Percentiles rank a stretch among this genome's conserved stretches.
Evolutionary conservation across 495 filamentous ascomycete genomes (phyloP).

Genomic region (Tuber microsphaerosporum): DNA sequence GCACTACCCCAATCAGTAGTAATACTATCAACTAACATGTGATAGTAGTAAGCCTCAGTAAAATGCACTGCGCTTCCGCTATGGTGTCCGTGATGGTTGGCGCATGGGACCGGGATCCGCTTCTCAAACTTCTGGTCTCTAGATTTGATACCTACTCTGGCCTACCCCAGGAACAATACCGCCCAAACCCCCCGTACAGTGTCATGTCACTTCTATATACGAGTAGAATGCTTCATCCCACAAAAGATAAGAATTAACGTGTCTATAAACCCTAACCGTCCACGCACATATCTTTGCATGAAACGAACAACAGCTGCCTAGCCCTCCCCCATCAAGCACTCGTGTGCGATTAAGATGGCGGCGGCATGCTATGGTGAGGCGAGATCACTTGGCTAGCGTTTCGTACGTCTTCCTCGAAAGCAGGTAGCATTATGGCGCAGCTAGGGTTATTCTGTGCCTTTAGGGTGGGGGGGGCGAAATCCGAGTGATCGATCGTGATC

Average conservation of each 20-base stretch:
- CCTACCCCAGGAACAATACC: neutral
- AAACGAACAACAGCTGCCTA: neutral
- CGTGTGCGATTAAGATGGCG: neutral
- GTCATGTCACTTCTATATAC: neutral
- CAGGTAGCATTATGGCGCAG: neutral
- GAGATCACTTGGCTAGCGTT: neutral
- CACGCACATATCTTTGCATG: neutral
- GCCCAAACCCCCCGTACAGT: neutral
- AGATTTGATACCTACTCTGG: neutral
- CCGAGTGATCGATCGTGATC: neutral
- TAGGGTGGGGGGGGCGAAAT: neutral
- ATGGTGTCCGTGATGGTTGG: neutral
- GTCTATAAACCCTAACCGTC: neutral
- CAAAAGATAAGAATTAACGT: neutral
- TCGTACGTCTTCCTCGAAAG: neutral
- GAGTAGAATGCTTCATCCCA: neutral
- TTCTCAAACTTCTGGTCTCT: neutral
- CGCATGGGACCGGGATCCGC: neutral
- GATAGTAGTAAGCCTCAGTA: neutral
- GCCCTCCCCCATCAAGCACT: neutral
- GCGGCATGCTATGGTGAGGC: neutral
- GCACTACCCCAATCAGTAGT: neutral
- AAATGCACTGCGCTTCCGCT: neutral
- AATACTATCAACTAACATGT: neutral
- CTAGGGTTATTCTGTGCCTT: neutral